Conservation (phyloP, 139 green algal genomes). For the Chlorella sp. region DNA sequence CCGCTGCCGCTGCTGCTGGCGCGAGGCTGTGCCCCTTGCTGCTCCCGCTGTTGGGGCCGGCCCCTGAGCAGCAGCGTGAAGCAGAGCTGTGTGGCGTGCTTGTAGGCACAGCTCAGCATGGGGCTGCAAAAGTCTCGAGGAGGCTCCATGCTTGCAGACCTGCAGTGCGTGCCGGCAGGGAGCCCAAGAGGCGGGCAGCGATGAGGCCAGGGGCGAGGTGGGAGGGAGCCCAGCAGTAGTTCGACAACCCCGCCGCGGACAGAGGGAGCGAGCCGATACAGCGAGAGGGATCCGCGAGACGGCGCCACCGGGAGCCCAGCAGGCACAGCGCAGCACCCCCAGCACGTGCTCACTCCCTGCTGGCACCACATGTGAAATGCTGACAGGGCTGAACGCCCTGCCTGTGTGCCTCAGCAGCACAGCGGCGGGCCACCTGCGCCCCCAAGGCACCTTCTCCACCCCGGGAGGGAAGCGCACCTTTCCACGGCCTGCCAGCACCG, state of each 20-base stretch:
- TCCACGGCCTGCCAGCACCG: constrained; percentile 19
- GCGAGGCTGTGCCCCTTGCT: not conserved
- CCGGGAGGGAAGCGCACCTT: not conserved
- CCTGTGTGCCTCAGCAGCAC: not conserved
- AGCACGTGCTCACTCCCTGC: too few species aligned
- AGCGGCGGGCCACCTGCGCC: too few species aligned
- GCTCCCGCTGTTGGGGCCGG: not conserved
- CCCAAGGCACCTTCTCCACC: too few species aligned
- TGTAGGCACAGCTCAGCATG: constrained; percentile 48
- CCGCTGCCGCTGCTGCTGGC: not conserved
- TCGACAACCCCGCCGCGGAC: too few species aligned
- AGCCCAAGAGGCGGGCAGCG: too few species aligned
- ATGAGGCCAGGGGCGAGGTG: not conserved
- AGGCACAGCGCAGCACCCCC: too few species aligned
- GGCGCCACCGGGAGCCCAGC: too few species aligned
- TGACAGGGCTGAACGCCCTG: too few species aligned
- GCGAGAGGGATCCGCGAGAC: too few species aligned
- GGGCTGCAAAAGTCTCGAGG: constrained; percentile 36
- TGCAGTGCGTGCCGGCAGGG: not conserved
- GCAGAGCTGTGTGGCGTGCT: constrained; percentile 45
- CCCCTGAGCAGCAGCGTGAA: constrained; percentile 25
- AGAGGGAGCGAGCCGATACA: too few species aligned
- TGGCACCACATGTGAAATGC: too few species aligned
- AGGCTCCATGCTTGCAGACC: not conserved
- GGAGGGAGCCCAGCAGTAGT: too few species aligned